phyloP scores from a whole-genome alignment of 306 rosid species.

The Vigna reflexopilosa region DNA sequence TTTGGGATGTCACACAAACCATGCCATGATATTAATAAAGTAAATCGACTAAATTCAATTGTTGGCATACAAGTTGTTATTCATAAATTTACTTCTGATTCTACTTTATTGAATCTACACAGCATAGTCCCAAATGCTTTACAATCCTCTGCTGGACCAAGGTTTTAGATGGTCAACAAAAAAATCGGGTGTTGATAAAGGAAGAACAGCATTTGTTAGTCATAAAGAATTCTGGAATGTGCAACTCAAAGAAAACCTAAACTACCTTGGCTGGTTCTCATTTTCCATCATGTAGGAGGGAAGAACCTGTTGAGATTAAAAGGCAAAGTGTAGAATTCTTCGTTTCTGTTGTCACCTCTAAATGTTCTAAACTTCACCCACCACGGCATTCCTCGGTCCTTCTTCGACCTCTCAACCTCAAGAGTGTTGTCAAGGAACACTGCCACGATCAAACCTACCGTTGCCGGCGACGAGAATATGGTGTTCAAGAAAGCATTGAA shows the following conservation, averaged over 20 bases:
- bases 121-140: conserved; percentile 39
- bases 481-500: conserved; percentile 92
- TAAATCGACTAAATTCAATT: background rate
- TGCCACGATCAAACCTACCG: conserved; percentile 84
- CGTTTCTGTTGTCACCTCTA: conserved; percentile 93
- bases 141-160: conserved; percentile 47
- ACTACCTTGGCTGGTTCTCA: conserved; percentile 17
- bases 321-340: conserved; percentile 92
- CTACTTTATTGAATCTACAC: conserved; percentile 46
- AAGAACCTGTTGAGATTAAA: conserved; percentile 95
- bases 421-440: conserved; percentile 93
- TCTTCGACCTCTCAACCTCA: conserved; percentile 87
- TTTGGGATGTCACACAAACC: no score
- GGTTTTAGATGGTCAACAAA: conserved; percentile 38
- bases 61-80: background rate
- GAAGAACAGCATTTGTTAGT: conserved; percentile 48
- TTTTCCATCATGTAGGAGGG: conserved; percentile 71
- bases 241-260: conserved; percentile 35
- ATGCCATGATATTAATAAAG: no score
- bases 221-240: conserved; percentile 12
- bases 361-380: conserved; percentile 96
- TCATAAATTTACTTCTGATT: background rate
- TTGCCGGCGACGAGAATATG: conserved; percentile 83
- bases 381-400: conserved; percentile 99
- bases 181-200: conserved; percentile 43